Conservation (phyloP, 23 red algal species). For the Gracilaria gracilis region DNA sequence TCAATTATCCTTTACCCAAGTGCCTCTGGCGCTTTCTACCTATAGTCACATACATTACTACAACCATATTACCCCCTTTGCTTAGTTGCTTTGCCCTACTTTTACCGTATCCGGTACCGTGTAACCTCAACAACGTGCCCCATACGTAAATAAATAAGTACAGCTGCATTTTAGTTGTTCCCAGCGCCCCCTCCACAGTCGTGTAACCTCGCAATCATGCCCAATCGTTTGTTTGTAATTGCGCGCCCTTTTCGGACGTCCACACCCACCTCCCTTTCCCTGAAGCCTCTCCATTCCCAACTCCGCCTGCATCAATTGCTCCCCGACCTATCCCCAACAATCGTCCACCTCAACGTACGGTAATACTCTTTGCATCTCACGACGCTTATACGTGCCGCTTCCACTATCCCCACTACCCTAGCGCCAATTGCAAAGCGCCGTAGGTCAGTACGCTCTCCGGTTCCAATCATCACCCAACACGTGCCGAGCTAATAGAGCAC, state of each 20-base stretch:
- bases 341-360: not conserved
- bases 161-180: slow-evolving; percentile 11
- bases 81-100: slow-evolving; percentile 5
- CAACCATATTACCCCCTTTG: not conserved
- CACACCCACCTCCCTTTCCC: not conserved
- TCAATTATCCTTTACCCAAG: not conserved
- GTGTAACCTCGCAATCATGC: not conserved
- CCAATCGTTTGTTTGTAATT: not conserved
- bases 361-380: not conserved
- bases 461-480: slow-evolving; percentile 49
- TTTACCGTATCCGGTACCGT: not conserved
- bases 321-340: not conserved
- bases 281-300: too few relatives aligned
- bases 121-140: not conserved
- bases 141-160: not conserved
- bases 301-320: not conserved
- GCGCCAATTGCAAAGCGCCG: not conserved
- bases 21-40: not conserved
- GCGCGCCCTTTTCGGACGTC: not conserved
- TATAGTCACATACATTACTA: not conserved
- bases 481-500: slow-evolving; percentile 7
- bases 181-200: not conserved
- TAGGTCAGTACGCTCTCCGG: not conserved
- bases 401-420: not conserved
- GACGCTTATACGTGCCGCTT: slow-evolving; percentile 9